phyloP scores from a whole-genome alignment of 202 grass and related monocot genomes.

The Carex arenaria region DNA sequence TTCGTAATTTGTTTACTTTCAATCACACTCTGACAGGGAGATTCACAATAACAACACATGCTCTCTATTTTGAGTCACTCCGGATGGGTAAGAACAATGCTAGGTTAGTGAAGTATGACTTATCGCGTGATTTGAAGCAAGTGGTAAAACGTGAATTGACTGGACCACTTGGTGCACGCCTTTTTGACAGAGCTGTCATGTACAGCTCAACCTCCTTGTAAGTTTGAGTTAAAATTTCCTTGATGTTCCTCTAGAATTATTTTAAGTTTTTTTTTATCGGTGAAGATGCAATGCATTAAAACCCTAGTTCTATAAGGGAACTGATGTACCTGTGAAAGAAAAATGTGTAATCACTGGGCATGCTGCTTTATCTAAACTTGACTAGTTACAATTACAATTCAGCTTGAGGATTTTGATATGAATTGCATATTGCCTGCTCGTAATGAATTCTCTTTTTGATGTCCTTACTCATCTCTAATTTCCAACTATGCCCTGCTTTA shows the following conservation, averaged over 20 bases:
- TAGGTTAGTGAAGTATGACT: conserved; percentile 59
- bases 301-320: conserved; percentile 9
- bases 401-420: too few relatives aligned
- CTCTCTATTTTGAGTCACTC: conserved; percentile 89
- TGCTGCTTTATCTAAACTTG: too few relatives aligned
- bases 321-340: background rate
- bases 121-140: conserved; percentile 65
- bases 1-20: background rate
- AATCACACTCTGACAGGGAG: conserved; percentile 56
- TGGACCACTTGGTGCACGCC: conserved; percentile 70
- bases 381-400: too few relatives aligned
- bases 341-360: background rate
- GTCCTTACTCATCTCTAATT: background rate
- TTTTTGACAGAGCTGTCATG: conserved; percentile 89
- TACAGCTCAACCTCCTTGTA: conserved; percentile 77
- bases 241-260: background rate
- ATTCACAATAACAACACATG: conserved; percentile 81
- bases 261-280: conserved; percentile 8
- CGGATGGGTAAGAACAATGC: conserved; percentile 54
- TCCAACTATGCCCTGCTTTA: conserved; percentile 5
- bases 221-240: conserved; percentile 39
- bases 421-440: too few relatives aligned
- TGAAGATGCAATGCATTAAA: background rate
- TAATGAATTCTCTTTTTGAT: too few relatives aligned
- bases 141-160: conserved; percentile 73